phyloP scores from a whole-genome alignment of 1,139 yeast species.

The Magnusiomyces tetraspermus region DNA sequence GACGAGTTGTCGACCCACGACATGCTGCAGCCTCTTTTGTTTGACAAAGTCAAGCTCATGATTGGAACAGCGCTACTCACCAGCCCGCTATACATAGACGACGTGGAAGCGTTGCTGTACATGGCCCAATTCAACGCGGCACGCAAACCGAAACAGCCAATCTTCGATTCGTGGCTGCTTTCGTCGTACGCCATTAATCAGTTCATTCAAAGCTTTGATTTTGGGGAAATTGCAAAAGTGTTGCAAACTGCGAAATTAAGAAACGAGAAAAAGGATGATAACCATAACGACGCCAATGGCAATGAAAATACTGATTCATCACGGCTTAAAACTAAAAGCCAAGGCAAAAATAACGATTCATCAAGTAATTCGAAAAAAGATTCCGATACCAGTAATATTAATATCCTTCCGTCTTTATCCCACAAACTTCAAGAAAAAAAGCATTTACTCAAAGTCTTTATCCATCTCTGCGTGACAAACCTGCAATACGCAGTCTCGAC shows the following conservation, averaged over 20 bases:
- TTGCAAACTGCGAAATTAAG: background rate
- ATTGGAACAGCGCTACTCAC: slow-evolving; percentile 41
- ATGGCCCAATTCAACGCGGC: slow-evolving; percentile 44
- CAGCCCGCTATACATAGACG: slow-evolving; percentile 44
- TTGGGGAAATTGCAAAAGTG: slow-evolving; percentile 16
- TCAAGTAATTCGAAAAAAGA: too few relatives aligned
- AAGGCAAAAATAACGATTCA: too few relatives aligned
- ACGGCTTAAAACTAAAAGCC: too few relatives aligned
- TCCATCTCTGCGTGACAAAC: background rate
- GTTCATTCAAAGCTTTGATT: slow-evolving; percentile 35
- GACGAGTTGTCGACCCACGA: slow-evolving; percentile 42
- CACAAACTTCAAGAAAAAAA: too few relatives aligned
- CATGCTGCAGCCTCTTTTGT: slow-evolving; percentile 38
- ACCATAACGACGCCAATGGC: background rate
- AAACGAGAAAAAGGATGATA: background rate
- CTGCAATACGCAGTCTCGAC: slow-evolving; percentile 2
- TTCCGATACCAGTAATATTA: too few relatives aligned
- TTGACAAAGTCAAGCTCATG: slow-evolving; percentile 38
- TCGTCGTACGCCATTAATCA: slow-evolving; percentile 43
- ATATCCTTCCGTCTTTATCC: too few relatives aligned
- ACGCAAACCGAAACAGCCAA: slow-evolving; percentile 41
- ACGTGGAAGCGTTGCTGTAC: slow-evolving; percentile 46
- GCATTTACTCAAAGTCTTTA: background rate
- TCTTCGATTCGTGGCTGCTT: slow-evolving; percentile 41
- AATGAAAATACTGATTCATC: background rate